Base-by-base conservation (phyloP, 495 filamentous ascomycete species). In the Chaetomium cochliodes region DNA sequence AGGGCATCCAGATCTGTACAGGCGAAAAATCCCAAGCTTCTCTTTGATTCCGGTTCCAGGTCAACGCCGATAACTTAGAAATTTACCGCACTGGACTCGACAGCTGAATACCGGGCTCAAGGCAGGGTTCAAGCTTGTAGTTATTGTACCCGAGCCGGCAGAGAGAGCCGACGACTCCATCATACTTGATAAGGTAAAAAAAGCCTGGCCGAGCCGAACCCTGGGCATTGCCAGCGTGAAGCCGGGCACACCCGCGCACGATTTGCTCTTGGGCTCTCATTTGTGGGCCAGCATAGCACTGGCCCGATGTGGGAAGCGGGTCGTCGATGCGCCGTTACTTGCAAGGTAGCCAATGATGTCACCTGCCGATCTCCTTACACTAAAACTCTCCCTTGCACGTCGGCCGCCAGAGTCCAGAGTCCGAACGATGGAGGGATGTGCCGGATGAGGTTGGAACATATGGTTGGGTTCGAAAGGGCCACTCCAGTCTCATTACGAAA, bases 331-430 rank as follows among this genome's bases (percentile, higher is more conserved):
- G 9, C 33, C 33, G 33, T 37, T 37, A 37, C 6, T 30, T 30
- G 33, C 33, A 37, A 37, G 57, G 63, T 30, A 63, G 49, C 70
- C 64, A 68, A 72, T 72, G 68, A 72, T 70, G 70, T 70, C 70
- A 72, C 62, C 37, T 50, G 61, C 65, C 50, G 64, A 69, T 67
- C 42, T 18, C 16, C 61, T 53, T 33, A 47, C 46, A 30, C 56
- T 15, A 23, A 33, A 44, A 15, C 41, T 44, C 39, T 57, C 54
- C 37, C 33, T 25, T 25, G 53, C 33, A 37, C 5, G 33, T 11
- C 37, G 26, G 33, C 33, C 33, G 33, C 33, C 33, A 37, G 33
- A 37, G 33, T 37, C 54, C 26, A 42, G 16, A 25, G 18, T 22
- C 30, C 11, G 13, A n/a, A 9, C 30, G n/a, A 22, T 53, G 2